A percentile compares a stretch with the other conserved stretches of the same genome.
Evolutionary conservation across 495 filamentous ascomycete genomes (phyloP).

Genomic region (Wilcoxina mikolae): DNA sequence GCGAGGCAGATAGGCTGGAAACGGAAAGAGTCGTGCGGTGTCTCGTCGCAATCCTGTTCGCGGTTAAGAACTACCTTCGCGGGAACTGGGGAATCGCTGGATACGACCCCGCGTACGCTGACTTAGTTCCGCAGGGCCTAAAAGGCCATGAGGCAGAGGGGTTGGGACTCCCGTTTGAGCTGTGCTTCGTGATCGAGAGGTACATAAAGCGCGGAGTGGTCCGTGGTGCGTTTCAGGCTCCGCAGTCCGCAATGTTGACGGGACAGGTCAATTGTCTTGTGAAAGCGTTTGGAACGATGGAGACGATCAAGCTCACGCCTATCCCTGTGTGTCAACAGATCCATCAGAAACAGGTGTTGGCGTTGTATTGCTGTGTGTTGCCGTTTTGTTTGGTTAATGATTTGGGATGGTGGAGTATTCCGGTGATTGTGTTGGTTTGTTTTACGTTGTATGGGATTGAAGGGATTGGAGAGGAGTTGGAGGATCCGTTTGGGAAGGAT

Average conservation of each 20-base stretch:
- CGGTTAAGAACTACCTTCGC: constrained; percentile 59
- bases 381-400: constrained; percentile 61
- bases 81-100: constrained; percentile 52
- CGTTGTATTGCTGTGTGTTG: constrained; percentile 53
- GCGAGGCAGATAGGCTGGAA: constrained; percentile 41
- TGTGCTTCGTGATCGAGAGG: constrained; percentile 52
- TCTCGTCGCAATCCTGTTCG: constrained; percentile 51
- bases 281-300: constrained; percentile 56
- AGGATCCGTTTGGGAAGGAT: constrained; percentile 64
- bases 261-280: constrained; percentile 46
- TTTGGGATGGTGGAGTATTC: constrained; percentile 56
- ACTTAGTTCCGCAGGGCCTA: constrained; percentile 44
- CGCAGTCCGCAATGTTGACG: constrained; percentile 35
- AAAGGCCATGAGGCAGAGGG: constrained; percentile 49
- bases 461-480: constrained; percentile 54
- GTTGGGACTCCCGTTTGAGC: constrained; percentile 48
- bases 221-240: constrained; percentile 27
- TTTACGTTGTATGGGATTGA: constrained; percentile 66
- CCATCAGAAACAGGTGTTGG: constrained; percentile 62
- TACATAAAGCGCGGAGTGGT: constrained; percentile 50
- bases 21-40: constrained; percentile 37
- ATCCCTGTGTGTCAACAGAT: constrained; percentile 69
- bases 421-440: constrained; percentile 49
- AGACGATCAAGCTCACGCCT: constrained; percentile 55
- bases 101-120: constrained; percentile 41